These are phyloP conservation scores for Psidium friedrichsthalianum DNA, from an alignment of 345 rosid genomes.

Conservation along the genomic window DNA sequence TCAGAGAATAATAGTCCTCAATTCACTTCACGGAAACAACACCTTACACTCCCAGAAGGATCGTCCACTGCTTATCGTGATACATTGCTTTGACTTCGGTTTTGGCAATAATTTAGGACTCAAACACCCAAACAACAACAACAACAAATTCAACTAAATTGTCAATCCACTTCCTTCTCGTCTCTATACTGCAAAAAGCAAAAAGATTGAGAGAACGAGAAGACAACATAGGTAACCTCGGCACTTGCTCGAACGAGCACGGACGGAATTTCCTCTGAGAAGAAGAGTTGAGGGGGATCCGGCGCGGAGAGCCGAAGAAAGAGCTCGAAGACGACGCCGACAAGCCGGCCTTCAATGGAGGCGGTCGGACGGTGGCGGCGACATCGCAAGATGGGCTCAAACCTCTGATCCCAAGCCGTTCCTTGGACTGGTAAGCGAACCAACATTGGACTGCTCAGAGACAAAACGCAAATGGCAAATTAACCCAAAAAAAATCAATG, in stretches of 20 bases:
- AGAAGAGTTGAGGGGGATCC: constrained; percentile 16
- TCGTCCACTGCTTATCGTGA: background rate
- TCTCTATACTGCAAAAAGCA: background rate
- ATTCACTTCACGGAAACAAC: background rate
- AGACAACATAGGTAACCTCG: constrained; percentile 36
- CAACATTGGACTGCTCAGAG: constrained; percentile 40
- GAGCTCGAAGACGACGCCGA: constrained; percentile 18
- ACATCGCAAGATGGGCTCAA: constrained; percentile 11
- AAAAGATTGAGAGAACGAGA: background rate
- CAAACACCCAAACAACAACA: background rate
- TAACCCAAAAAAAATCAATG: background rate
- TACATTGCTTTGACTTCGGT: background rate
- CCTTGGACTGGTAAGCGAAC: constrained; percentile 30
- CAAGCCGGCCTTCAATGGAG: constrained; percentile 11
- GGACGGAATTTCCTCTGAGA: constrained; percentile 17
- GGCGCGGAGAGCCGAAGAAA: constrained; percentile 27
- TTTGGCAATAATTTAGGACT: background rate
- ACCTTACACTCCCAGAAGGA: background rate
- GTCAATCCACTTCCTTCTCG: background rate
- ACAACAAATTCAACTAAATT: background rate
- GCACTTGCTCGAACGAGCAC: constrained; percentile 45
- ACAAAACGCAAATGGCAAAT: background rate
- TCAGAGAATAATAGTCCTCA: background rate
- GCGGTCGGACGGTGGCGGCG: constrained; percentile 11
- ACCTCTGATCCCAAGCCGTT: constrained; percentile 14